Evolutionary conservation across 108 stramenopile genomes (phyloP).

Genomic region (Aureococcus anophagefferens): DNA sequence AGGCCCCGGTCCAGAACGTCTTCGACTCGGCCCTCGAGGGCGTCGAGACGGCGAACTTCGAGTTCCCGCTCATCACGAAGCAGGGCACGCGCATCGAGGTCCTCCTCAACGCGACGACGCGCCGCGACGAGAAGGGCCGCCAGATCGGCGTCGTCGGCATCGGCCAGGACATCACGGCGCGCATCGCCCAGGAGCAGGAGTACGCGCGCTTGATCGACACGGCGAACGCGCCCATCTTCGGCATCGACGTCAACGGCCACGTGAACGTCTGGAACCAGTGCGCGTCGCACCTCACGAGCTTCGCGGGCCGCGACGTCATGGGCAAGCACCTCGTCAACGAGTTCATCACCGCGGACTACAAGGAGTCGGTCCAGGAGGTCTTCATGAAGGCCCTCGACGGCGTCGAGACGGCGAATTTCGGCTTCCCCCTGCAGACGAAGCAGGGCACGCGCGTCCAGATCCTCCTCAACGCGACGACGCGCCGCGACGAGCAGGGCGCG

Average conservation of each 20-base stretch:
- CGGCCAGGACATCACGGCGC: conserved; percentile 13
- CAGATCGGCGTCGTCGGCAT: conserved; percentile 10
- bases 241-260: conserved; percentile 3
- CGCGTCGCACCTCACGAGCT: not conserved
- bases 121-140: conserved; percentile 7
- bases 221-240: conserved; percentile 17
- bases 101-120: conserved; percentile 11
- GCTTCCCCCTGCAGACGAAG: conserved; percentile 50
- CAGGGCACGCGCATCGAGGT: not conserved
- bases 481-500: conserved; percentile 51
- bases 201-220: conserved; percentile 28
- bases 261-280: conserved; percentile 19
- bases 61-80: conserved; percentile 13
- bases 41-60: conserved; percentile 37
- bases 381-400: conserved; percentile 43
- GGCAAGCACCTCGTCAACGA: conserved; percentile 26
- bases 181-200: conserved; percentile 38
- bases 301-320: not conserved
- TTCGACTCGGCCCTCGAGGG: conserved; percentile 24
- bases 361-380: conserved; percentile 29
- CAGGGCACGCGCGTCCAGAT: conserved; percentile 31
- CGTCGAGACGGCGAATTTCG: conserved; percentile 36
- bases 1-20: conserved; percentile 21
- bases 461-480: conserved; percentile 60
- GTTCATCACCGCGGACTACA: conserved; percentile 29